Evolutionary conservation across 768 basidiomycete genomes (phyloP).

Genomic region (Hygrophorus pudorinus): DNA sequence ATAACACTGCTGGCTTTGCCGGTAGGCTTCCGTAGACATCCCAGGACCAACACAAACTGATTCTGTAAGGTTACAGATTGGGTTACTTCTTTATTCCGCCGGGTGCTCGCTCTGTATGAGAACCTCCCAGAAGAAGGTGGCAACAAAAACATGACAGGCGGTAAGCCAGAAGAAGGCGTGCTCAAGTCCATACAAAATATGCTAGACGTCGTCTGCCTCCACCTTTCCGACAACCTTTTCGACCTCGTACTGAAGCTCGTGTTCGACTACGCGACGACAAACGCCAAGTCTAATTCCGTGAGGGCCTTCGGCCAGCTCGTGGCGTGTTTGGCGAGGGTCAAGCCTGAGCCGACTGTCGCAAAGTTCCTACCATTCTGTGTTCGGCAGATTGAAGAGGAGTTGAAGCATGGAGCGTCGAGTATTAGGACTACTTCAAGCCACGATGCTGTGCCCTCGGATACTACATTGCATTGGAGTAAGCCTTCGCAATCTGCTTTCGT

Average conservation of each 20-base stretch:
- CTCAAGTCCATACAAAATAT: slow-evolving; percentile 73
- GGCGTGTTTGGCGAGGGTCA: slow-evolving; percentile 70
- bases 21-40: slow-evolving; percentile 29
- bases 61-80: slow-evolving; percentile 41
- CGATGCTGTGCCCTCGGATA: slow-evolving; percentile 69
- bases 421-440: slow-evolving; percentile 71
- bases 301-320: slow-evolving; percentile 84
- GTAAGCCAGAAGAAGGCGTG: slow-evolving; percentile 71
- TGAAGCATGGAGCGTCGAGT: slow-evolving; percentile 86
- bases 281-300: slow-evolving; percentile 86
- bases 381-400: slow-evolving; percentile 70
- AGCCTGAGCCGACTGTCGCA: slow-evolving; percentile 64
- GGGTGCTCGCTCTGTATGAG: slow-evolving; percentile 76
- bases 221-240: slow-evolving; percentile 71
- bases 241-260: slow-evolving; percentile 80
- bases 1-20: slow-evolving; percentile 72
- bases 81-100: slow-evolving; percentile 68
- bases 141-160: slow-evolving; percentile 72
- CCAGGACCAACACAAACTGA: not conserved
- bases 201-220: slow-evolving; percentile 72
- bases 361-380: slow-evolving; percentile 76
- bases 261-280: slow-evolving; percentile 80
- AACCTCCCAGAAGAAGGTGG: slow-evolving; percentile 95
- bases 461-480: slow-evolving; percentile 90
- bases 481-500: slow-evolving; percentile 3